Conservation (phyloP, 306 rosid genomes). For the Lithocarpus polystachyus region DNA sequence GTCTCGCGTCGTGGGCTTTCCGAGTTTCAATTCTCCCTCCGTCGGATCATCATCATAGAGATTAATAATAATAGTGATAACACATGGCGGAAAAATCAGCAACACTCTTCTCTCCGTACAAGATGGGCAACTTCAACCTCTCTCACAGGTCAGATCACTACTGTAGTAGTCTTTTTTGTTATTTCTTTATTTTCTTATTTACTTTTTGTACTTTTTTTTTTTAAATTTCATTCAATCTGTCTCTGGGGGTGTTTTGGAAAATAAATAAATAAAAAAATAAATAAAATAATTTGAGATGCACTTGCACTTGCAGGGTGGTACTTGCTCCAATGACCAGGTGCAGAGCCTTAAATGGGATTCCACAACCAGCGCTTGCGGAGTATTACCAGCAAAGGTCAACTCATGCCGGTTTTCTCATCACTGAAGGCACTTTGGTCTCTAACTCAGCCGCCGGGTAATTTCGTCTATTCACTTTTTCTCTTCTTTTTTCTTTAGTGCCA, state of each 20-base stretch:
- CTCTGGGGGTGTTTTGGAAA: neutral
- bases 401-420: constrained; percentile 48
- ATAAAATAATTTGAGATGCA: neutral
- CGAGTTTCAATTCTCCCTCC: neutral
- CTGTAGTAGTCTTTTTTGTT: too few species aligned
- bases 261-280: too few species aligned
- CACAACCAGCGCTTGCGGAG: constrained; percentile 34
- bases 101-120: constrained; percentile 55
- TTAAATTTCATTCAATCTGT: too few species aligned
- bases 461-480: constrained; percentile 6
- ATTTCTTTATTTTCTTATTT: neutral
- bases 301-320: constrained; percentile 41
- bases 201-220: too few species aligned
- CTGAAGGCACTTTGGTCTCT: constrained; percentile 50
- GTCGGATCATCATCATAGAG: neutral
- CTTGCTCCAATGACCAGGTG: constrained; percentile 64
- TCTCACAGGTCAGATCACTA: constrained; percentile 44
- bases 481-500: neutral
- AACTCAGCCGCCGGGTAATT: constrained; percentile 44
- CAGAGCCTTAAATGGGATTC: constrained; percentile 47
- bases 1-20: too few species aligned
- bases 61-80: neutral
- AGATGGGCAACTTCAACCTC: constrained; percentile 48
- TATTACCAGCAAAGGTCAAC: constrained; percentile 54
- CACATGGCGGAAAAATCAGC: constrained; percentile 40